These are phyloP conservation scores for Fraxinus baroniana DNA, from an alignment of 305 asterid genomes.

Conservation along the genomic window DNA sequence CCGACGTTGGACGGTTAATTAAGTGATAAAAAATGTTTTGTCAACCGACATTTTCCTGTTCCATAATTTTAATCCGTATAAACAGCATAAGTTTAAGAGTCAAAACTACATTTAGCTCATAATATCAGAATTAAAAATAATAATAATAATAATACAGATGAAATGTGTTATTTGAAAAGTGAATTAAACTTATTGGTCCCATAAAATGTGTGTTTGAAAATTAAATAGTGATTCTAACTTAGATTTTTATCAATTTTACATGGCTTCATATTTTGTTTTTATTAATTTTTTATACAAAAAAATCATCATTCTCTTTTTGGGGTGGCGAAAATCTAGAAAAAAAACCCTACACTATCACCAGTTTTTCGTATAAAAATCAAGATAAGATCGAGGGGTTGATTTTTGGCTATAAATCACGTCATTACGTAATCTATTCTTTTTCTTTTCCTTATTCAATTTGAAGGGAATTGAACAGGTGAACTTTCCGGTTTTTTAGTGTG, in stretches of 20 bases:
- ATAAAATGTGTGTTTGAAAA: too few species aligned
- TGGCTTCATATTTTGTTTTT: too few species aligned
- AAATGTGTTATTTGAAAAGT: not conserved
- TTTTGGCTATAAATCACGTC: not conserved
- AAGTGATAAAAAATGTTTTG: not conserved
- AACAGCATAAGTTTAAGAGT: conserved; percentile 20
- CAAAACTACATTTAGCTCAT: not conserved
- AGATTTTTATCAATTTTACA: too few species aligned
- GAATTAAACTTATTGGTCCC: not conserved
- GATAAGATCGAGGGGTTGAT: not conserved
- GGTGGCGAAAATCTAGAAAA: not conserved
- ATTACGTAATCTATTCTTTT: not conserved
- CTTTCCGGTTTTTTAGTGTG: not conserved
- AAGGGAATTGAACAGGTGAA: not conserved
- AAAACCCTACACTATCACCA: not conserved
- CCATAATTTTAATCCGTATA: conserved; percentile 27
- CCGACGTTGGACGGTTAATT: conserved; percentile 34
- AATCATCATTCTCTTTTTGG: not conserved
- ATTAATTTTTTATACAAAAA: not conserved
- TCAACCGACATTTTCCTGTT: conserved; percentile 29
- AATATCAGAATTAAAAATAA: too few species aligned
- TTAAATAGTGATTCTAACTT: too few species aligned
- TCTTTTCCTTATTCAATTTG: not conserved
- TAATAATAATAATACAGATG: too few species aligned
- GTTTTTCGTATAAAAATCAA: not conserved